phyloP scores from a whole-genome alignment of 2,329 filamentous ascomycete genomes.

The Magnaporthales sp. region DNA sequence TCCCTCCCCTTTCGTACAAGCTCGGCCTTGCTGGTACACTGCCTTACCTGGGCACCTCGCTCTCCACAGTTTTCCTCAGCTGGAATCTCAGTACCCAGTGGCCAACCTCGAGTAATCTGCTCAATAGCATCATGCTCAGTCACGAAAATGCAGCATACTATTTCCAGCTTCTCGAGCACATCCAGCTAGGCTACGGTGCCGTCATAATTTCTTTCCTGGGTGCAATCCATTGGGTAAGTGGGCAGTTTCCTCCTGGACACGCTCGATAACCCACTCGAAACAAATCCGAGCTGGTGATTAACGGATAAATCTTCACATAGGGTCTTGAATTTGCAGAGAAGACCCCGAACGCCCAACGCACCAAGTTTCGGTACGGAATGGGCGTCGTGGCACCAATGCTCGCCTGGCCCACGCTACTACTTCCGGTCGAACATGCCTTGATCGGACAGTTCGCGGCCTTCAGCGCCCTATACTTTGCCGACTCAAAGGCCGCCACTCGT shows the following conservation, averaged over 20 bases:
- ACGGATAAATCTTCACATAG: conserved; percentile 13
- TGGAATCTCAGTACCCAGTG: conserved; percentile 69
- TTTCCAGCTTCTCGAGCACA: conserved; percentile 68
- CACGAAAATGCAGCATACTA: conserved; percentile 64
- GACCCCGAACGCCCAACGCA: conserved; percentile 50
- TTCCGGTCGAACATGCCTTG: conserved; percentile 77
- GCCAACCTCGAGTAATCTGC: conserved; percentile 48
- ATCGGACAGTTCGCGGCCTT: conserved; percentile 83
- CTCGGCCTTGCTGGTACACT: conserved; percentile 71
- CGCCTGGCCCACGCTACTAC: conserved; percentile 82
- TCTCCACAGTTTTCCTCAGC: conserved; percentile 72
- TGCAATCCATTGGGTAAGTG: conserved; percentile 71
- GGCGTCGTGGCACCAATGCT: conserved; percentile 71
- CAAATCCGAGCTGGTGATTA: background rate
- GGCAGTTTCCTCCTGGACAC: background rate
- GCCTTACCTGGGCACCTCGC: conserved; percentile 77
- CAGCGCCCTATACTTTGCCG: conserved; percentile 76
- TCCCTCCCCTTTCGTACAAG: conserved; percentile 59
- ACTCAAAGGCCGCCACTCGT: conserved; percentile 59
- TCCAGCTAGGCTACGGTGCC: conserved; percentile 87
- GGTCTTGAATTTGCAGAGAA: conserved; percentile 75
- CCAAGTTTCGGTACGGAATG: conserved; percentile 74
- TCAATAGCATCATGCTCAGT: conserved; percentile 58
- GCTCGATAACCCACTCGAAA: background rate
- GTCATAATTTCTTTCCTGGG: conserved; percentile 91